Base-by-base conservation (phyloP, 495 filamentous ascomycete genomes). In the Rhypophila decipiens region DNA sequence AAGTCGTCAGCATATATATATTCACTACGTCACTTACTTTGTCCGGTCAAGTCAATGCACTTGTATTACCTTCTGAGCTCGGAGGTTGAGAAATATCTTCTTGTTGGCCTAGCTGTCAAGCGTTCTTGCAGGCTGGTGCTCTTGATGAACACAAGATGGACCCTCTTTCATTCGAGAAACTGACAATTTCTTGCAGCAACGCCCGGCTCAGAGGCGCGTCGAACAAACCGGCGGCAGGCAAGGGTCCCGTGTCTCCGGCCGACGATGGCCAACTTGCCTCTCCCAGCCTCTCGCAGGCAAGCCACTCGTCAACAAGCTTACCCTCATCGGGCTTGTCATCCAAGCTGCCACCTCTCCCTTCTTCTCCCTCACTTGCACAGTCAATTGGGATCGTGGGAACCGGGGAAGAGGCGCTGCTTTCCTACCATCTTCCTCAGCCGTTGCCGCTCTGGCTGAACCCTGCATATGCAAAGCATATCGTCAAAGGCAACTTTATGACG, bases 401-500 rank as follows among this genome's bases (percentile, higher is more conserved):
- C 29, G 58, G 50, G 40, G 66, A 83, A 40, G 82, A 76, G 22
- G 50, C 68, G 12, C 57, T 75, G 35, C 63, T 59, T 24, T 56
- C 64, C 3, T 80, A 80, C 49, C 75, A 74, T 39, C 67, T 80
- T 3, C 84, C 66, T 7, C 55, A 50, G 27, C 66, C 66, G 4
- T 46, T 66, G 4, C 66, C 66, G 2, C 23, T 67, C 27, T 69
- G 66, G 66, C 51, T 69, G 9, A 67, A 87, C 56, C 81, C 90
- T 49, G 79, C 84, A 53, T 87, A 90, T 59, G 82, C 86, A 36
- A 84, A 83, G 55, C 77, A 95, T 51, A 91, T 94, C 48, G 90
- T 95, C 51, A 94, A 88, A 68, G 90, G 90, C 37, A 96, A 95
- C 67, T 95, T 95, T 63, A 88, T 94, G 85, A 95, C 90, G 18